Conservation (phyloP, 2,329 filamentous ascomycete genomes). For the Fusarium sp. region DNA sequence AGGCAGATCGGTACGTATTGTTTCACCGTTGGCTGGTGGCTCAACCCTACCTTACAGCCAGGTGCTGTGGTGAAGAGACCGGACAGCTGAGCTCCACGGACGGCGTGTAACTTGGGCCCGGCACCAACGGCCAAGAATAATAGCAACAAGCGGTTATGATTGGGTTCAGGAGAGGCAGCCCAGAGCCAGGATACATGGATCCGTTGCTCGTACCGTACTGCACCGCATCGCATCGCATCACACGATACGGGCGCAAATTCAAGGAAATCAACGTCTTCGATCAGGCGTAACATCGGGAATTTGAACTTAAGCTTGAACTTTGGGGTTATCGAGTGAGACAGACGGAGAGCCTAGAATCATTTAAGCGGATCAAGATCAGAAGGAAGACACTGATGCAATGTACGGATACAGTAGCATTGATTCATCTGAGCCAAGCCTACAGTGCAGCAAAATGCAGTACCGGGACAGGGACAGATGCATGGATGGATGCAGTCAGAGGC, state of each 20-base stretch:
- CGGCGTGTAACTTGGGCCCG: slow-evolving; percentile 8
- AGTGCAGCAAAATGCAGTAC: slow-evolving; percentile 1
- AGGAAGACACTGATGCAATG: slow-evolving; percentile 23
- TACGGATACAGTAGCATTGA: not conserved
- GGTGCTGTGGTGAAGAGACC: slow-evolving; percentile 3
- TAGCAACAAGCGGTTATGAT: slow-evolving; percentile 18
- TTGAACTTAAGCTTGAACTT: not conserved
- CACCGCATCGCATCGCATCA: not conserved
- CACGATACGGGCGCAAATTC: slow-evolving; percentile 18
- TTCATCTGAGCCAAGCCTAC: not conserved
- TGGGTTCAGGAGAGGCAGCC: slow-evolving; percentile 16
- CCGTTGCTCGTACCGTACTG: slow-evolving; percentile 1
- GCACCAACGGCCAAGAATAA: slow-evolving; percentile 14
- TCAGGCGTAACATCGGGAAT: slow-evolving; percentile 10
- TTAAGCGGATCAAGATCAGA: slow-evolving; percentile 7
- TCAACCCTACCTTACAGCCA: slow-evolving; percentile 12
- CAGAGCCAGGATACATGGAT: slow-evolving; percentile 10
- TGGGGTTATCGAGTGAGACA: slow-evolving; percentile 28
- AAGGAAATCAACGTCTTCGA: slow-evolving; percentile 16
- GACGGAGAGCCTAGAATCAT: slow-evolving; percentile 33
- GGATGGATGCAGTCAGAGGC: not conserved
- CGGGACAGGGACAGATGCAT: slow-evolving; percentile 2
- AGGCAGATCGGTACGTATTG: slow-evolving; percentile 2
- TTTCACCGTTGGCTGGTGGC: slow-evolving; percentile 13
- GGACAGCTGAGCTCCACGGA: not conserved